Evolutionary conservation across 78 protist genomes (phyloP), one percentile per base, ranked within the genome.

Genomic region (Chrysochromulina tobinii): DNA sequence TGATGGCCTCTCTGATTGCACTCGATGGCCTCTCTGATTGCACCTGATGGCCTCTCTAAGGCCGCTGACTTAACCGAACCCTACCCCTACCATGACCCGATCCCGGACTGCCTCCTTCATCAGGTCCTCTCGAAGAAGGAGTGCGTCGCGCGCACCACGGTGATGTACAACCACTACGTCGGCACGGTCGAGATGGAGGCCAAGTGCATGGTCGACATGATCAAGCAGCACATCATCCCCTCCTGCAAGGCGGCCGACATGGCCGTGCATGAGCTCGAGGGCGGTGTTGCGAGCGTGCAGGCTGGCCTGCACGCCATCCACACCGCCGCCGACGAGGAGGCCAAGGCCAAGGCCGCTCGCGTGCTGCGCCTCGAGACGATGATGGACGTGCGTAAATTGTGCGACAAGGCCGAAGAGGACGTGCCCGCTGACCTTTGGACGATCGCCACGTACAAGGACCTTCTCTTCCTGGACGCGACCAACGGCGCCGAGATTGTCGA

Each of bases 171-270:
- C 59, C 90, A 91, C 72, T 97, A 94, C 89, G 5, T 38, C 55
- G 92, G 91, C 84, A 66, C 90, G 58, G 91, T 95, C 8, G 88
- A 91, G 87, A 96, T 96, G 91, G 98, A 97, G 92, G 96, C 97
- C 38, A 86, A 61, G 27, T 61, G 90, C 64, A 58, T 94, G 86
- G 50, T 92, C 87, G 95, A 96, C 55, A 88, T 97, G 93, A 81
- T 94, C 89, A 73, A 89, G 21, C 88, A 89, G 92, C 87, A 64
- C 69, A 27, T 92, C 50, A 4, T 92, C 77, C 94, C 94, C 9
- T 8, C 94, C 14, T 38, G 51, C 73, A 83, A 81, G 89, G 38
- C 11, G 59, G 89, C 79, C 8, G 93, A 61, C 89, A 27, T 64
- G 11, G 77, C 12, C 7, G 23, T 12, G 7, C 64, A 59, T 59